Conservation (phyloP, 805 yeast genomes). For the Candida chilensis region DNA sequence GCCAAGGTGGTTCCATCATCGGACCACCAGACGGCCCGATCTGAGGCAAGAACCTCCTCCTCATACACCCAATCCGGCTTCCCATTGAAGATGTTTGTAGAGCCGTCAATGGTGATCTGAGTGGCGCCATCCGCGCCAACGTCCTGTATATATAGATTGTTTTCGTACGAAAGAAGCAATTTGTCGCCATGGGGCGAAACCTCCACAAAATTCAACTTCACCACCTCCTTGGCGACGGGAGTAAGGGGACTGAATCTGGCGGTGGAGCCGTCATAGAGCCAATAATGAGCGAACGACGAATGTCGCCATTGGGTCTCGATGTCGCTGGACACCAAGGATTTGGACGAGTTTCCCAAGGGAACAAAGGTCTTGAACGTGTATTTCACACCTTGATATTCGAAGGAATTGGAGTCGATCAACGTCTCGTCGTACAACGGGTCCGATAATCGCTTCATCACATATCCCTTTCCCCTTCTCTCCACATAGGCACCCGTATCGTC, state of each 20-base stretch:
- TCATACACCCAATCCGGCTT: conserved; percentile 82
- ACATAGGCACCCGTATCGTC: conserved; percentile 37
- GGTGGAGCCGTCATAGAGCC: conserved; percentile 44
- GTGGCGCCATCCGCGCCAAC: conserved; percentile 11
- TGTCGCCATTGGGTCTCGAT: conserved; percentile 52
- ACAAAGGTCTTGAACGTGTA: conserved; percentile 28
- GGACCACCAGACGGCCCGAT: conserved; percentile 65
- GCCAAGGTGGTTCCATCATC: conserved; percentile 49
- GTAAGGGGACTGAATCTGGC: too few relatives aligned
- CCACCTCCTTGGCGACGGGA: too few relatives aligned
- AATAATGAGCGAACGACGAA: conserved; percentile 52
- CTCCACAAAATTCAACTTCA: conserved; percentile 41
- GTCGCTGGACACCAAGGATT: conserved; percentile 50
- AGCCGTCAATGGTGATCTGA: conserved; percentile 44
- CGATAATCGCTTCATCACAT: conserved; percentile 10
- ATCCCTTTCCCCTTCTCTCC: conserved; percentile 5
- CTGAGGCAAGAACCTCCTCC: conserved; percentile 61
- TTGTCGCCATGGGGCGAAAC: conserved; percentile 57
- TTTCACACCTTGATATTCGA: conserved; percentile 29
- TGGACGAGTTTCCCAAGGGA: conserved; percentile 33
- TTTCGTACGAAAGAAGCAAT: conserved; percentile 46
- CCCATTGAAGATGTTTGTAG: conserved; percentile 46
- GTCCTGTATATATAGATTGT: conserved; percentile 44
- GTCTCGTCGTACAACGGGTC: conserved; percentile 15
- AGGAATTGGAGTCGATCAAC: conserved; percentile 17